Base-by-base conservation (phyloP, 306 rosid species). In the Trifolium dubium region DNA sequence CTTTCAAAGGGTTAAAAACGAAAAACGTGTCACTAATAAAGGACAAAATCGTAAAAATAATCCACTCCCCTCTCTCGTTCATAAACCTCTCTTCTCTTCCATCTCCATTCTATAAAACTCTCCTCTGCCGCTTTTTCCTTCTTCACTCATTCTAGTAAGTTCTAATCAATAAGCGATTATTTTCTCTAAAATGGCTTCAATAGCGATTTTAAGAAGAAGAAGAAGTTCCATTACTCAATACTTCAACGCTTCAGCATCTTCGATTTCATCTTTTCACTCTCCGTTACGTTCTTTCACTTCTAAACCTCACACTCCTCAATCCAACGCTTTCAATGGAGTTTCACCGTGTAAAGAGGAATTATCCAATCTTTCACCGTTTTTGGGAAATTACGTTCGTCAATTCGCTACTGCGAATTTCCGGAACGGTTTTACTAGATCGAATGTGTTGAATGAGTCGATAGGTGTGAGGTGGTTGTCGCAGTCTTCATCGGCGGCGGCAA, bases 171-270 rank as follows among this genome's bases (percentile, higher is more conserved):
- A 37, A 37, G 6, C 40, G 40, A 37, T 37, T 37, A 37, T 37
- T 37, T 37, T 7, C 39, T 35, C 39, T 5, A 5, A 17, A 74
- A 93, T 90, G 97, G 93, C 96, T 19, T 83, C 85, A 1, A 77
- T 79, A 79, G 88, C 93, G 32, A 79, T 93, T 77, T 64, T 87
- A 64, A 82, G 90, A 61, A 81, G 89, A 75, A 90, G 73, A 51
- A 85, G 76, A 11, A 23, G 3, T 62, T 64, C 82, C 49, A 23
- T 86, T 70, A 75, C 82, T 40, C 79, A 73, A 10, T 83, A 81
- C 70, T 39, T 80, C 4, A 80, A 67, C 72, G 28, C 50, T 41
- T 81, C 75, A 11, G 19, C 73, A 9, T 64, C 81, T 73, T 62
- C 85, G 54, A 80, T 70, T 64, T 69, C 62, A 34, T 77, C 73